phyloP scores from a whole-genome alignment of 208 protist species.

The Angomonas desouzai region DNA sequence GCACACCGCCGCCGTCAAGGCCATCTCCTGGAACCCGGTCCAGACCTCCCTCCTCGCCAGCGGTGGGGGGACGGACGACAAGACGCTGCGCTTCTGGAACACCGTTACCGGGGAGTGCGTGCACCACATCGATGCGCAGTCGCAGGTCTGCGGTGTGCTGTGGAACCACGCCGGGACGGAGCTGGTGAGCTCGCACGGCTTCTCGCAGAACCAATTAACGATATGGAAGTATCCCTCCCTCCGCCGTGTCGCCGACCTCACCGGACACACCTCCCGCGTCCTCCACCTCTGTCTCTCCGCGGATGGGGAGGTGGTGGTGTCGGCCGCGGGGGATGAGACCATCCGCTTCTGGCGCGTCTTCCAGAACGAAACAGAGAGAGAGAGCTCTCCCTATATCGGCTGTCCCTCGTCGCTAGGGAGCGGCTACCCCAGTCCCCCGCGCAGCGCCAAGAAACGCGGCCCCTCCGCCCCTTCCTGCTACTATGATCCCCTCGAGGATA shows the following conservation, averaged over 20 bases:
- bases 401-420: conserved; percentile 12
- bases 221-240: conserved; percentile 99
- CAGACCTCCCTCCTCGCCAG: conserved; percentile 95
- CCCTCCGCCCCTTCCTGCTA: conserved; percentile 2
- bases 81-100: conserved; percentile 98
- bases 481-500: not conserved
- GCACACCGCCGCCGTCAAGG: conserved; percentile 97
- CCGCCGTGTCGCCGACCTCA: conserved; percentile 95
- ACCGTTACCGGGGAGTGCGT: conserved; percentile 92
- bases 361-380: conserved; percentile 25
- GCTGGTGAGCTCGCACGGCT: conserved; percentile 98
- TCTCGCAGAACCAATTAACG: conserved; percentile 97
- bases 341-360: conserved; percentile 95
- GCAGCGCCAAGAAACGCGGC: not conserved
- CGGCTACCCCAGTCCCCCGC: not conserved
- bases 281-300: conserved; percentile 96
- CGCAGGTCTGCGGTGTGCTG: conserved; percentile 96
- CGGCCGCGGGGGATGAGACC: conserved; percentile 98
- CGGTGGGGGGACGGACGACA: conserved; percentile 98
- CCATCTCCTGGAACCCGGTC: conserved; percentile 98
- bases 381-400: conserved; percentile 18
- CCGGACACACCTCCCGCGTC: conserved; percentile 97
- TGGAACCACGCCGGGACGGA: conserved; percentile 96
- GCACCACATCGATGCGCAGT: conserved; percentile 94
- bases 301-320: conserved; percentile 97